Evolutionary conservation across 2,329 filamentous ascomycete genomes (phyloP).

Genomic region (Fusarium duplospermum): DNA sequence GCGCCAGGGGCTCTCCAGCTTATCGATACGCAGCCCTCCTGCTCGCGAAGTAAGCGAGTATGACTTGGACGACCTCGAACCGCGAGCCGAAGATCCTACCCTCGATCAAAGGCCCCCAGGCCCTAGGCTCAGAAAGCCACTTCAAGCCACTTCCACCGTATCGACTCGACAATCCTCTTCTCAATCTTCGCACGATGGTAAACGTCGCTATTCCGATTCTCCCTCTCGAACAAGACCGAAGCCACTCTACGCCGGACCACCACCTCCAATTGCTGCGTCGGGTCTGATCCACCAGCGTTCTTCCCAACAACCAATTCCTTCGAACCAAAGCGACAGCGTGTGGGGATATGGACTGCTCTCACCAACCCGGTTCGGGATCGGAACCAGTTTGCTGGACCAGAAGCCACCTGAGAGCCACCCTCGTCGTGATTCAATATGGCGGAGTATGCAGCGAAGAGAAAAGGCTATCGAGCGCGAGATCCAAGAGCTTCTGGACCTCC

Average conservation of each 20-base stretch:
- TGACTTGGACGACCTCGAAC: constrained; percentile 54
- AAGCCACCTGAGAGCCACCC: constrained; percentile 41
- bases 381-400: constrained; percentile 51
- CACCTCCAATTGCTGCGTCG: constrained; percentile 63
- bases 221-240: constrained; percentile 48
- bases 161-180: constrained; percentile 31
- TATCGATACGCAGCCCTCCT: constrained; percentile 43
- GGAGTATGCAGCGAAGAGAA: constrained; percentile 59
- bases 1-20: constrained; percentile 39
- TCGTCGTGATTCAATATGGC: constrained; percentile 60
- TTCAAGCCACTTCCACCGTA: constrained; percentile 4
- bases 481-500: constrained; percentile 61
- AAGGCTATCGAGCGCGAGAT: constrained; percentile 59
- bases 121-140: constrained; percentile 36
- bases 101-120: constrained; percentile 37
- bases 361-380: constrained; percentile 27
- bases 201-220: constrained; percentile 46
- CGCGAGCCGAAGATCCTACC: constrained; percentile 47
- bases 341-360: constrained; percentile 30
- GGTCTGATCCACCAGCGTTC: constrained; percentile 43
- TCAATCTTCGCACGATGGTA: constrained; percentile 34
- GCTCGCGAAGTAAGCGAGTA: constrained; percentile 49
- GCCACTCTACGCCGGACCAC: constrained; percentile 60
- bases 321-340: constrained; percentile 23
- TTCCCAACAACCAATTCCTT: constrained; percentile 9